Conservation (phyloP, 202 grass and related monocot genomes). For the Cymbopogon flexuosus region DNA sequence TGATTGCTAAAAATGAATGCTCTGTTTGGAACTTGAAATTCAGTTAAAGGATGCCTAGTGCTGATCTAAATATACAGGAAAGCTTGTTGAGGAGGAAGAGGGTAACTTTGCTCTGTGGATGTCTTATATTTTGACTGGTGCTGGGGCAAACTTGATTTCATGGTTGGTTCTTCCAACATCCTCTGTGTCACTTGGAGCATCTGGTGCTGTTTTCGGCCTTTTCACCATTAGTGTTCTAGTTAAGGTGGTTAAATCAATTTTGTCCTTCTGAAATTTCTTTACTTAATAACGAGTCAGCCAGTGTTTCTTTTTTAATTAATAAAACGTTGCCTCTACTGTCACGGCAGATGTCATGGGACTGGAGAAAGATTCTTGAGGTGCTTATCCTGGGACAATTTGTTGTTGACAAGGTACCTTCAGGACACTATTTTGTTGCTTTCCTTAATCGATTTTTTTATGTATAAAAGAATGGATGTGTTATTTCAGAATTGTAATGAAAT, state of each 20-base stretch:
- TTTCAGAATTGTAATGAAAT: not conserved
- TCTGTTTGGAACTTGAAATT: constrained; percentile 28
- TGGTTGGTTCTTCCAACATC: constrained; percentile 83
- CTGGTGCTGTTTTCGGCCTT: constrained; percentile 95
- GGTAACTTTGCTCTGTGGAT: constrained; percentile 89
- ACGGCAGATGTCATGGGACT: constrained; percentile 92
- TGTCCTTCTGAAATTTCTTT: constrained; percentile 4
- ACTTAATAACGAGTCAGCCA: not conserved
- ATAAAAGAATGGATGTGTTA: not conserved
- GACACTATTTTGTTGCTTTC: not conserved
- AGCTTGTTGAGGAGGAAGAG: constrained; percentile 94
- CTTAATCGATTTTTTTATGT: not conserved
- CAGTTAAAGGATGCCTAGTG: constrained; percentile 5
- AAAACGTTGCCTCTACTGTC: not conserved
- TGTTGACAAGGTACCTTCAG: constrained; percentile 68
- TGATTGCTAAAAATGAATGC: constrained; percentile 34
- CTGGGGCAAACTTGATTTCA: constrained; percentile 81
- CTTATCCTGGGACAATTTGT: constrained; percentile 96
- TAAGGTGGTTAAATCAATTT: constrained; percentile 55
- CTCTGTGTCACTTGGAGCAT: constrained; percentile 83
- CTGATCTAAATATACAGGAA: constrained; percentile 58
- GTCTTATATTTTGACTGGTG: constrained; percentile 93
- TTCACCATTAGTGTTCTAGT: constrained; percentile 97
- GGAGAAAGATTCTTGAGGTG: constrained; percentile 99
- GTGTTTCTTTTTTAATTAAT: not conserved